phyloP scores from a whole-genome alignment of 140 eudicot genomes.

The Flaveria floridana region DNA sequence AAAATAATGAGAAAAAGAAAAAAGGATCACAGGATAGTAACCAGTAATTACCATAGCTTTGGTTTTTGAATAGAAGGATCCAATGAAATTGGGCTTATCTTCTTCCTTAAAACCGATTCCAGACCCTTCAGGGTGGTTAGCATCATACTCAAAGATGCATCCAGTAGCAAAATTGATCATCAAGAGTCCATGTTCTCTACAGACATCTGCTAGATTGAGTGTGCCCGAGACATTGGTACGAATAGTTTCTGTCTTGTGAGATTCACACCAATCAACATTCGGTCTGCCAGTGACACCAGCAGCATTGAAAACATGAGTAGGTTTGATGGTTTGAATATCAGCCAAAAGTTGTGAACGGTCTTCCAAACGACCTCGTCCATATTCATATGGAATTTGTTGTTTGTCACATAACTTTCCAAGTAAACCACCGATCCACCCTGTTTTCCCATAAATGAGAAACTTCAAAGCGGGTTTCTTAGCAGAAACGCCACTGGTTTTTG shows the following conservation, averaged over 20 bases:
- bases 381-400: slow-evolving; percentile 74
- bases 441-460: slow-evolving; percentile 83
- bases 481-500: slow-evolving; percentile 29
- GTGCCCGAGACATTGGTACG: slow-evolving; percentile 89
- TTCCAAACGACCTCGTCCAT: slow-evolving; percentile 85
- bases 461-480: slow-evolving; percentile 52
- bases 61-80: slow-evolving; percentile 91
- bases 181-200: slow-evolving; percentile 80
- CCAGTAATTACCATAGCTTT: slow-evolving; percentile 73
- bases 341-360: slow-evolving; percentile 62
- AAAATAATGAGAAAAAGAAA: not conserved
- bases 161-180: slow-evolving; percentile 92
- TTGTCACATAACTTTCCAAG: slow-evolving; percentile 80
- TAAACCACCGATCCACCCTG: slow-evolving; percentile 95
- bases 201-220: slow-evolving; percentile 79
- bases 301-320: slow-evolving; percentile 93
- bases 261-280: slow-evolving; percentile 96
- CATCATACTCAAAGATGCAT: slow-evolving; percentile 91
- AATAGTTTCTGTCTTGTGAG: slow-evolving; percentile 80
- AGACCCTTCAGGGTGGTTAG: slow-evolving; percentile 77
- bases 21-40: not conserved
- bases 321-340: slow-evolving; percentile 60
- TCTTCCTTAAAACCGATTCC: slow-evolving; percentile 95
- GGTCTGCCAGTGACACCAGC: slow-evolving; percentile 99
- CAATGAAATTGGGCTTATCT: slow-evolving; percentile 79